Evolutionary conservation across 305 asterid genomes (phyloP), one percentile per base, ranked within the genome.

Genomic region (Fraxinus dipetala): DNA sequence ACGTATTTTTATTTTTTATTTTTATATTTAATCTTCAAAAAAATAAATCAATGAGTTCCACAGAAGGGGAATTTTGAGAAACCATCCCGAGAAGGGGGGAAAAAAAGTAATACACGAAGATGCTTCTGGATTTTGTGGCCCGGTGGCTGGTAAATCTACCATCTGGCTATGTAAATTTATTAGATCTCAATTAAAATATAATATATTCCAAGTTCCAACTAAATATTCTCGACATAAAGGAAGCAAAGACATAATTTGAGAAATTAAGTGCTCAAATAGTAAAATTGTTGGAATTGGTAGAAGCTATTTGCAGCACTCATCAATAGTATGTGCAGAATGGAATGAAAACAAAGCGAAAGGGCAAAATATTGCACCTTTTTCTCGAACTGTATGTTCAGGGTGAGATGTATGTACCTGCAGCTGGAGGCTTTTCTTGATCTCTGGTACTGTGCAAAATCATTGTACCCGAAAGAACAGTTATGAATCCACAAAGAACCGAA

Each of bases 391-490:
- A 83, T 48, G 16, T 6, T 51, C 24, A 30, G 65, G 22, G 72
- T 43, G 77, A 76, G 63, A 45, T 31, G 80, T 82, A 78, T 63
- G 22, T 85, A 92, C 97, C 97, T 85, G 91, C 20, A 85, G 87
- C 75, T 56, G 88, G 89, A 81, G 81, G 88, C 76, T 88, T 87
- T 65, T 85, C 92, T 0, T 93, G 94, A 83, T 92, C 95, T 84
- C 96, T 88, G 30, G 97, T 92, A 84, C 90, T 75, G 85, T 93
- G 97, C 85, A 92, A 90, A 83, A 94, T 90, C 93, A 90, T 87
- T 70, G 98, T 92, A 56, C 98, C 99, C 3, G 97, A 93, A 83
- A 91, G 96, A 82, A 94, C 96, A 28, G 95, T 94, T 28, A 91
- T 70, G 82, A 94, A 94, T 36, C 98, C 98, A 83, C 96, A 90